A percentile compares a stretch with the other conserved stretches of the same genome.
Conservation (phyloP, 331 rosid genomes). For the Telfairia occidentalis region DNA sequence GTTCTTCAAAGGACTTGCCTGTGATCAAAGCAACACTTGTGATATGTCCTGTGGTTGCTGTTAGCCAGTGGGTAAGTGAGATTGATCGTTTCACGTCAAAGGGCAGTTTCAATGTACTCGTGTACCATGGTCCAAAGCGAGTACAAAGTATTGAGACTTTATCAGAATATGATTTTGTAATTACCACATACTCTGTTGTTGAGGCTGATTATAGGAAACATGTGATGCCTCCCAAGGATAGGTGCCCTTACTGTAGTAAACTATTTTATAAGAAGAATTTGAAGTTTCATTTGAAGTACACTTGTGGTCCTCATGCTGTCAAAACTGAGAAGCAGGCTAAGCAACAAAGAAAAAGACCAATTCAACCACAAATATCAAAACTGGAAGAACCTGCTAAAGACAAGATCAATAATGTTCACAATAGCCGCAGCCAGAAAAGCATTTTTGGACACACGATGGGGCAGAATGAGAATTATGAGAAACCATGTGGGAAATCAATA, state of each 20-base stretch:
- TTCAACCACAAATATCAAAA: conserved; percentile 11
- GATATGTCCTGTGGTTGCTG: conserved; percentile 86
- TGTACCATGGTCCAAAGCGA: conserved; percentile 78
- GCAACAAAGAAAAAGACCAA: conserved; percentile 45
- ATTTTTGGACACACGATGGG: conserved; percentile 4
- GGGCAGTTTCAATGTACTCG: conserved; percentile 71
- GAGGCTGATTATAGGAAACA: conserved; percentile 74
- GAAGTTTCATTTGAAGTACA: conserved; percentile 37
- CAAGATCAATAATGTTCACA: conserved; percentile 21
- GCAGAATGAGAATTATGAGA: conserved; percentile 20
- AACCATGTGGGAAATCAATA: conserved; percentile 30
- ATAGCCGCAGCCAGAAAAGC: background rate
- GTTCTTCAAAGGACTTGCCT: conserved; percentile 39
- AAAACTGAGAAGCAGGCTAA: conserved; percentile 72
- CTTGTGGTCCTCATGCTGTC: conserved; percentile 61
- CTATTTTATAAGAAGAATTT: conserved; percentile 20
- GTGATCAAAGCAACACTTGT: conserved; percentile 62
- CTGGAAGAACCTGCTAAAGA: conserved; percentile 19
- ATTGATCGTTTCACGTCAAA: conserved; percentile 58
- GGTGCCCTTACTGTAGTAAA: conserved; percentile 57
- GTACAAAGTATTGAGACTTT: conserved; percentile 39
- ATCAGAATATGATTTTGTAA: conserved; percentile 63
- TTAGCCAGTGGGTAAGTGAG: conserved; percentile 80
- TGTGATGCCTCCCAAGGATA: conserved; percentile 71
- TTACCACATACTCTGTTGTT: conserved; percentile 67